Evolutionary conservation across 2,329 filamentous ascomycete species (phyloP).

Genomic region (Alternaria sp.): DNA sequence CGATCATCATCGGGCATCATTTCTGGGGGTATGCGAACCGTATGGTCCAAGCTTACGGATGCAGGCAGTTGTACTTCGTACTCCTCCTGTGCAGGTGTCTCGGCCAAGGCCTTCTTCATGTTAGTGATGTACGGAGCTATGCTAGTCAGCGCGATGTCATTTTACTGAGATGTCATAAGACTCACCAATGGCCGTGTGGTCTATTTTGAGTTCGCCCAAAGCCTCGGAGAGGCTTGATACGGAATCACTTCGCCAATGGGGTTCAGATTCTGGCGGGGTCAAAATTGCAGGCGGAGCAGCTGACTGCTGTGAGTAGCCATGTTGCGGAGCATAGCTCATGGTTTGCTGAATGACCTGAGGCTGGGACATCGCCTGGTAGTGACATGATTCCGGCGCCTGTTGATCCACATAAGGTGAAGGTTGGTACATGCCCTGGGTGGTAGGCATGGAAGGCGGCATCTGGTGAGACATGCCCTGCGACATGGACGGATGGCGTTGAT

Average conservation of each 20-base stretch:
- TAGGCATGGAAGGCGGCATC: slow-evolving; percentile 39
- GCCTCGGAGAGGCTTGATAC: slow-evolving; percentile 78
- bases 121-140: slow-evolving; percentile 84
- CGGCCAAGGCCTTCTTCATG: slow-evolving; percentile 64
- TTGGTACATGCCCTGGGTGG: slow-evolving; percentile 48
- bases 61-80: slow-evolving; percentile 75
- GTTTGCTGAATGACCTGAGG: slow-evolving; percentile 43
- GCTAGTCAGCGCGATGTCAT: slow-evolving; percentile 21
- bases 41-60: slow-evolving; percentile 73
- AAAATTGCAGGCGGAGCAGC: slow-evolving; percentile 38
- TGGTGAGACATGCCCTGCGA: slow-evolving; percentile 40
- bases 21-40: slow-evolving; percentile 87
- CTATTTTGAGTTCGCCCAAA: slow-evolving; percentile 85
- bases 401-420: slow-evolving; percentile 47
- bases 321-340: slow-evolving; percentile 45
- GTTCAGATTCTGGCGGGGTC: slow-evolving; percentile 60
- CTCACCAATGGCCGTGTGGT: slow-evolving; percentile 85
- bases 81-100: slow-evolving; percentile 73
- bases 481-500: slow-evolving; percentile 46
- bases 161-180: neutral
- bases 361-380: slow-evolving; percentile 48
- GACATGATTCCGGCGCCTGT: slow-evolving; percentile 45
- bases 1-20: slow-evolving; percentile 91
- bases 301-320: slow-evolving; percentile 44
- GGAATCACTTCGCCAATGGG: slow-evolving; percentile 47